These are phyloP conservation scores for Trichoderma sp. DNA, from an alignment of 2,329 filamentous ascomycete genomes.

Conservation along the genomic window DNA sequence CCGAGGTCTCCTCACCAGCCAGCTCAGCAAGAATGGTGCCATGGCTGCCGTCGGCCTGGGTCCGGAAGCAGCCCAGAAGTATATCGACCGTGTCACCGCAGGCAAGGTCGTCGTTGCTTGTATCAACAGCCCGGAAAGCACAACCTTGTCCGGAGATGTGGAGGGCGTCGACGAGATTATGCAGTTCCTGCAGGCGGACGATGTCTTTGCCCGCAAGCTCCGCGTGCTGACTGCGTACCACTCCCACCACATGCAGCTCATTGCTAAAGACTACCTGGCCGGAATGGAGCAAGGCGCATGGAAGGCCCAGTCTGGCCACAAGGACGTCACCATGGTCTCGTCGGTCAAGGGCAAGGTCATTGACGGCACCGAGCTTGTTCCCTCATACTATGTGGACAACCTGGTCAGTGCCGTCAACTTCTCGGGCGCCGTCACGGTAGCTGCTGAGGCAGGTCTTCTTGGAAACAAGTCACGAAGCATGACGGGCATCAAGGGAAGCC, in stretches of 20 bases:
- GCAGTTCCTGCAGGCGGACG: neutral
- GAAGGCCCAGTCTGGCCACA: neutral
- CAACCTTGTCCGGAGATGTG: constrained; percentile 18
- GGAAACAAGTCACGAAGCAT: neutral
- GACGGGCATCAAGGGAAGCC: neutral
- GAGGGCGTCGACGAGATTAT: constrained; percentile 1
- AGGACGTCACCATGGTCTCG: neutral
- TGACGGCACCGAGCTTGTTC: neutral
- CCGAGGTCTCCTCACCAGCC: constrained; percentile 16
- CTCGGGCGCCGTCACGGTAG: neutral
- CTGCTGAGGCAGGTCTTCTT: neutral
- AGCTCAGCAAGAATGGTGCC: constrained; percentile 12
- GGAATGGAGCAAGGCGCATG: neutral
- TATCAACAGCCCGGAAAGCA: constrained; percentile 18
- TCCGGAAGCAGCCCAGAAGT: neutral
- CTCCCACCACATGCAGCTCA: constrained; percentile 13
- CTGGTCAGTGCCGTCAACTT: neutral
- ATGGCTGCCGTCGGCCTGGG: constrained; percentile 20
- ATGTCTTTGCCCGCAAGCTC: constrained; percentile 19
- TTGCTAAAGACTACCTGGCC: constrained; percentile 17
- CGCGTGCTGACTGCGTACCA: constrained; percentile 19
- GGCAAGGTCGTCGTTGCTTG: constrained; percentile 17
- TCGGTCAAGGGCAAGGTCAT: neutral
- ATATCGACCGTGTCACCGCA: constrained; percentile 6
- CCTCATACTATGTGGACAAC: neutral